Evolutionary conservation across 306 rosid genomes (phyloP).

Genomic region (Macrotyloma uniflorum): DNA sequence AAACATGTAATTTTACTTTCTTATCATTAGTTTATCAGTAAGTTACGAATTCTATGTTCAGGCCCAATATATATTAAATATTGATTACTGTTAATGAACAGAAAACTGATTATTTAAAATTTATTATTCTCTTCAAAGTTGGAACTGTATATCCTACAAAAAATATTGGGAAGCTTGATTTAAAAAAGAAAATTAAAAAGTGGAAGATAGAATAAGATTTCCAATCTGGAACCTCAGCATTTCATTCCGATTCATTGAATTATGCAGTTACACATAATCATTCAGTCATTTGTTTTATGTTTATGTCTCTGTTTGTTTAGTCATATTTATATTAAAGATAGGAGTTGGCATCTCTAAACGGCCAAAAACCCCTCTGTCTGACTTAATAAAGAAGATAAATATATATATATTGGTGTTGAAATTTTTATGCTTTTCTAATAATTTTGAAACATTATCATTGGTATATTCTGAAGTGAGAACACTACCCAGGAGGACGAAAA

Average conservation of each 20-base stretch:
- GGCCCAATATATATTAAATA: no score
- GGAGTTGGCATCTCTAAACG: constrained; percentile 49
- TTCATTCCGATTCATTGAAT: constrained; percentile 16
- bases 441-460: constrained; percentile 24
- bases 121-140: not conserved
- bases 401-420: not conserved
- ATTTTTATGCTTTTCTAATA: not conserved
- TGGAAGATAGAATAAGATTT: not conserved
- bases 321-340: constrained; percentile 22
- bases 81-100: not conserved
- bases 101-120: not conserved
- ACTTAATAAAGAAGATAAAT: not conserved
- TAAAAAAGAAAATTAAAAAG: not conserved
- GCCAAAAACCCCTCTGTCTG: constrained; percentile 50
- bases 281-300: constrained; percentile 14
- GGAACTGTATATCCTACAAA: not conserved
- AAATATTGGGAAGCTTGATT: not conserved
- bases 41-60: no score
- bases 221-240: constrained; percentile 16
- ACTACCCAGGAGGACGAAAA: not conserved
- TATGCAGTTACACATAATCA: not conserved
- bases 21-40: no score
- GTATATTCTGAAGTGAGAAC: constrained; percentile 24
- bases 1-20: no score
- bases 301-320: constrained; percentile 19